Conservation (phyloP, 2,329 filamentous ascomycete species). For the Trichothecium sympodiale region DNA sequence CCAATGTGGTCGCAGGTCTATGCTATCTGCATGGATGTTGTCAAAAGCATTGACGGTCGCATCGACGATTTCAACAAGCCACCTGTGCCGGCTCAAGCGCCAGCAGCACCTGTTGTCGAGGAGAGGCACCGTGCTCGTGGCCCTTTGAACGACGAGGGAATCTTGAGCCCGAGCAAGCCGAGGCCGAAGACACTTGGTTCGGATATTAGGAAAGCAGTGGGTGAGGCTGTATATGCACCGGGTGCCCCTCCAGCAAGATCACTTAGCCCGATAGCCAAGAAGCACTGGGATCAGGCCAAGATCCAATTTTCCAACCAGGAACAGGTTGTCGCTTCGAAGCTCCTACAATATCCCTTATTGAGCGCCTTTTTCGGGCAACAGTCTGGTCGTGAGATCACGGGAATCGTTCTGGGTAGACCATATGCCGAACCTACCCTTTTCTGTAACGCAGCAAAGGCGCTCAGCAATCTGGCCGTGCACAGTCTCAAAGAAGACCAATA, state of each 20-base stretch:
- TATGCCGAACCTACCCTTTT: slow-evolving; percentile 59
- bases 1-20: slow-evolving; percentile 75
- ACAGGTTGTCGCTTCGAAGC: slow-evolving; percentile 36
- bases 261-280: slow-evolving; percentile 39
- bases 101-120: slow-evolving; percentile 12
- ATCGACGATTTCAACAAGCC: slow-evolving; percentile 51
- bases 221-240: slow-evolving; percentile 31
- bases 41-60: slow-evolving; percentile 56
- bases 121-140: slow-evolving; percentile 22
- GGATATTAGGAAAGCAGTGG: slow-evolving; percentile 31
- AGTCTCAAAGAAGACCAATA: slow-evolving; percentile 73
- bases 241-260: slow-evolving; percentile 33
- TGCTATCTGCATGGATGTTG: slow-evolving; percentile 53
- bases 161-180: slow-evolving; percentile 28
- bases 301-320: slow-evolving; percentile 38
- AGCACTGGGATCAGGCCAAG: slow-evolving; percentile 33
- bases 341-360: slow-evolving; percentile 38
- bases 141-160: slow-evolving; percentile 33
- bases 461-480: slow-evolving; percentile 58
- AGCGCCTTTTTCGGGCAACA: slow-evolving; percentile 61
- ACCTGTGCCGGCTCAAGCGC: slow-evolving; percentile 15
- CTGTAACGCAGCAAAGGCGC: slow-evolving; percentile 58
- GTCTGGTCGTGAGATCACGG: slow-evolving; percentile 52
- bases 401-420: slow-evolving; percentile 62
- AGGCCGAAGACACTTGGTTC: slow-evolving; percentile 14